Evolutionary conservation across 2,329 filamentous ascomycete genomes (phyloP), one percentile per base, ranked within the genome.

Genomic region (Fusarium aywerte): DNA sequence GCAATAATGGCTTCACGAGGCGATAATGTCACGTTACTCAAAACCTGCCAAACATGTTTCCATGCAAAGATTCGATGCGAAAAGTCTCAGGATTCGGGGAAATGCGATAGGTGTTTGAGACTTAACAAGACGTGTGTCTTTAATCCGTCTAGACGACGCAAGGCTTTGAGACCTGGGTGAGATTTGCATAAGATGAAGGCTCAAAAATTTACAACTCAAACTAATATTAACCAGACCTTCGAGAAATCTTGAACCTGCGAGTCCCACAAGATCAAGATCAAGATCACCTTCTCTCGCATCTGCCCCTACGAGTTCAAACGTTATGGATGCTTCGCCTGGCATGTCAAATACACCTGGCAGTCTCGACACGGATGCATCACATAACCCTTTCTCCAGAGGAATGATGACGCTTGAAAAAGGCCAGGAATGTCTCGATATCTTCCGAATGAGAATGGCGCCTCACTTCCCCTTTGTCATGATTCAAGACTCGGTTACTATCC

Each of bases 31-130:
- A 50, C 61, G 31, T 44, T 73, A 40, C 62, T 73, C 32, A 77
- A 76, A 51, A 78, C 76, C 9, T 78, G 76, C 39, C 75, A 77
- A 58, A 75, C 75, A 21, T 78, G 76, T 58, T 76, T 76, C 52
- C 73, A 75, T 23, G 76, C 76, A 51, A 78, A 78, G 42, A 78
- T 78, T n/a, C 68, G 75, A 16, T 78, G 76, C 56, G 71, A 75
- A 42, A 76, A 75, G 38, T 73, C 76, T 1, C 75, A 78, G 20
- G 70, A 76, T n/a, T 76, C 75, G 11, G 73, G 67, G 23, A 61
- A 72, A 39, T 78, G 76, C 58, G 75, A 78, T 31, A 61, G 76
- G 20, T 78, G 76, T 58, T 59, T 77, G 48, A 72, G 76, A 21
- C 65, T 78, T 4, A 69, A 67, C n/a, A 78, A 77, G 54, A 58